Evolutionary conservation across 164 flowering plant species (phyloP), one percentile per base, ranked within the genome.

Genomic region (Kalanchoe fedtschenkoi): DNA sequence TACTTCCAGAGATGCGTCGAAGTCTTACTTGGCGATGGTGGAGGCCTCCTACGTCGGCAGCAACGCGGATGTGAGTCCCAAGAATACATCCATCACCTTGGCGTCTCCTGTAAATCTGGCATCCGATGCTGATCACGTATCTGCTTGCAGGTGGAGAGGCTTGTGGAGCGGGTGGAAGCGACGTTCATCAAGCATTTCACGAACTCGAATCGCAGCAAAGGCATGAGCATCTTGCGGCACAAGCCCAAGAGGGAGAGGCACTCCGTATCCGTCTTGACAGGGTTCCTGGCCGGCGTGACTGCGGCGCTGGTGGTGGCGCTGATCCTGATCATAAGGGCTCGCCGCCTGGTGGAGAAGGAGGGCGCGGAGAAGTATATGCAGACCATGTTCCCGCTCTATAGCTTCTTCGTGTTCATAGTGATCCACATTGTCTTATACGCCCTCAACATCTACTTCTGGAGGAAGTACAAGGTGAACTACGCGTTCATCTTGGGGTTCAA

Each of bases 401-500:
- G 80, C 43, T 61, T 78, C 47, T 80, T 78, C 63, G 80, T 77
- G 46, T 78, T 74, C 63, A 57, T 80, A 34, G 76, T 76, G 38
- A 70, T 80, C 11, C 83, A 80, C 39, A 75, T 80, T 71, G 24
- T 77, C 5, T 69, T 75, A 74, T 77, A 76, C 54, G 78, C 75
- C 35, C 74, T 51, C 10, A 72, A 74, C 28, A 54, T 77, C 53
- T 77, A 58, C 69, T 68, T 71, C 34, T 78, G 84, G 84, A 77
- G 72, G 71, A 71, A 62, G 9, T 80, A 74, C 54, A 65, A 73
- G 33, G 74, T 80, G 34, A 80, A 80, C 65, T 72, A 74, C 62
- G 51, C 81, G 4, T 78, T 80, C 61, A 80, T 80, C 68, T 76
- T 80, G 64, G 81, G 84, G n/a, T 78, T 76, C 74, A 80, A 80